Evolutionary conservation across 2,329 filamentous ascomycete genomes (phyloP).

Genomic region (Penicillium vulpinum): DNA sequence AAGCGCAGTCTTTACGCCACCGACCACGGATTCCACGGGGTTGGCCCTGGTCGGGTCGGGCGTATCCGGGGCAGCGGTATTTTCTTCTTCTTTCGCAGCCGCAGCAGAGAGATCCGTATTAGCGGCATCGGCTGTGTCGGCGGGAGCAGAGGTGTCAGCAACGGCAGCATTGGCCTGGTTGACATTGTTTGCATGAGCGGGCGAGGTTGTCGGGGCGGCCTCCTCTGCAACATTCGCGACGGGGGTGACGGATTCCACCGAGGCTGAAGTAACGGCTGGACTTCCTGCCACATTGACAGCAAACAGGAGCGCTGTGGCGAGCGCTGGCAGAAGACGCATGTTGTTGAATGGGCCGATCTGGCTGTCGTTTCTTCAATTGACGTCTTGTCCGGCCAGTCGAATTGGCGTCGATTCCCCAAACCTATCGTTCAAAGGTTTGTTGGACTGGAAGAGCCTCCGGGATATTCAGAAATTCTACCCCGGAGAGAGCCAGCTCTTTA

Average conservation of each 20-base stretch:
- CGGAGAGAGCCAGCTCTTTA: constrained; percentile 1
- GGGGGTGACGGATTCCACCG: constrained; percentile 6
- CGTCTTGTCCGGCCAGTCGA: constrained; percentile 1
- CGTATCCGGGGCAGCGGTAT: background rate
- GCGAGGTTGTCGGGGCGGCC: background rate
- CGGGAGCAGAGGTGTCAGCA: background rate
- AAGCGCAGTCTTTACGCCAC: constrained; percentile 3
- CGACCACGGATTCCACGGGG: constrained; percentile 6
- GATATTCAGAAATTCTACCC: background rate
- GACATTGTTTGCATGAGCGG: constrained; percentile 9
- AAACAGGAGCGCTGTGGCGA: constrained; percentile 23
- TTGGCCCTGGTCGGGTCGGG: background rate
- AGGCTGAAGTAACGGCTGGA: constrained; percentile 14
- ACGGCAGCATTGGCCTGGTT: constrained; percentile 8
- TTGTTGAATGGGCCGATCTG: constrained; percentile 5
- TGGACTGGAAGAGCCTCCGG: constrained; percentile 9
- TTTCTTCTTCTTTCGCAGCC: constrained; percentile 1
- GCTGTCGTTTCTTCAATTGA: background rate
- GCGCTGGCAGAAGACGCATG: constrained; percentile 27
- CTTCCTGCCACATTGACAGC: constrained; percentile 22
- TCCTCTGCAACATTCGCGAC: background rate
- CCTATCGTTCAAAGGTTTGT: constrained; percentile 10
- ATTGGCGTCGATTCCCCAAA: constrained; percentile 11
- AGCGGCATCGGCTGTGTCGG: constrained; percentile 3
- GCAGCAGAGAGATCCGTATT: constrained; percentile 9